Evolutionary conservation across 371 early-diverging fungal species (phyloP), one percentile per base, ranked within the genome.

Genomic region (Rhizomucor pusillus): DNA sequence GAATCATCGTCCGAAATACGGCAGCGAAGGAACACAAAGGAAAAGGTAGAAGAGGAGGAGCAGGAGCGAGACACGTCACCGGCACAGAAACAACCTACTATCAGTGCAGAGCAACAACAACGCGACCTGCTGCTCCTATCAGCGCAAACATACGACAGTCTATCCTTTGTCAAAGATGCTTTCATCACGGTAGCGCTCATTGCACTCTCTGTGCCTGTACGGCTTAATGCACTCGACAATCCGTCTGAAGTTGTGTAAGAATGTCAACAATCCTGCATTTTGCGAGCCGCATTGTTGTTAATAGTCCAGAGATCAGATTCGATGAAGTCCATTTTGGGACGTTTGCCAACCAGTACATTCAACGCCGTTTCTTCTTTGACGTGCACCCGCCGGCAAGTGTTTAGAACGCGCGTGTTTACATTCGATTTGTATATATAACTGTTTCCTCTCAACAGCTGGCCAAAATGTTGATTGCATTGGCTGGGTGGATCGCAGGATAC

Each of bases 291-390:
- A 35, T 20, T 37, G n/a, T n/a, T n/a, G 14, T 3, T 29, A 35
- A 50, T 29, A 20, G 19, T 18, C 14, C 19, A 11, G 9, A 1
- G 47, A 9, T 9, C 47, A 81, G 81, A 0, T 93, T 93, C 64
- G 98, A 98, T 74, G 99, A 99, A 74, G 99, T 98, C 9, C 99
- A 99, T 66, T 99, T 99, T 84, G 99, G 99, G 51, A 95, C 97
- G 69, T 99, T 97, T 74, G 93, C 96, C n/a, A 83, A 88, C 19
- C 90, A 92, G 66, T 99, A 99, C 66, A 73, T 99, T 29, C 82
- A 87, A 5, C 73, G 92, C 19, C 78, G 81, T 53, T 99, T 94
- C 79, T 99, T 90, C 75, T 99, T 99, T 76, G 99, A 99, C 67
- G 99, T 99, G 18, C 77, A 77, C 54, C 77, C 77, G 47, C 77